These are phyloP conservation scores for Mucor sp. DNA, from an alignment of 371 early-diverging fungal genomes.

Conservation along the genomic window DNA sequence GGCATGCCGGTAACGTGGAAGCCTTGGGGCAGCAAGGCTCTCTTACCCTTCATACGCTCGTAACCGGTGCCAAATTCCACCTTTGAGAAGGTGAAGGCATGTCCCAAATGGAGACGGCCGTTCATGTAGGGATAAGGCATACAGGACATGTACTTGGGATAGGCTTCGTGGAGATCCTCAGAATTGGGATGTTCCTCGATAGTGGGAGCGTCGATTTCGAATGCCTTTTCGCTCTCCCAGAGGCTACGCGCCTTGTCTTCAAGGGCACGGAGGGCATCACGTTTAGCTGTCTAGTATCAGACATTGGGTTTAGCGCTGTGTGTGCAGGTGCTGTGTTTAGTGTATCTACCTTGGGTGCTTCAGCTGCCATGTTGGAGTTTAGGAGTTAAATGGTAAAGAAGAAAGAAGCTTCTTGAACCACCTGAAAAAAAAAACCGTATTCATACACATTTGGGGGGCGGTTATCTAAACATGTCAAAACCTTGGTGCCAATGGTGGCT, in stretches of 20 bases:
- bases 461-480: constrained; percentile 13
- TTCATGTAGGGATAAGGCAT: constrained; percentile 99
- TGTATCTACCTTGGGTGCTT: constrained; percentile 34
- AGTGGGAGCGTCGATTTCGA: constrained; percentile 89
- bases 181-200: constrained; percentile 61
- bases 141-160: constrained; percentile 95
- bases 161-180: constrained; percentile 60
- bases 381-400: background rate
- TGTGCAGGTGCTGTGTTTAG: background rate
- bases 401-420: background rate
- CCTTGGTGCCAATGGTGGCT: constrained; percentile 16
- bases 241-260: constrained; percentile 78
- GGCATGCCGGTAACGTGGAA: constrained; percentile 99
- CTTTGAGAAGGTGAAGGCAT: constrained; percentile 98
- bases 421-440: constrained; percentile 12
- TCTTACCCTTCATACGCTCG: constrained; percentile 94
- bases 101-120: constrained; percentile 98
- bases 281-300: constrained; percentile 68
- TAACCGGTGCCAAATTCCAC: constrained; percentile 97
- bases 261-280: constrained; percentile 79
- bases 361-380: constrained; percentile 21
- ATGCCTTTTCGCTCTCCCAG: constrained; percentile 82
- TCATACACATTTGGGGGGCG: background rate
- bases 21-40: constrained; percentile 97
- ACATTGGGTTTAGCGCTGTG: background rate